phyloP scores from a whole-genome alignment of 192 early-diverging fungal genomes.

The Diversispora eburnea region DNA sequence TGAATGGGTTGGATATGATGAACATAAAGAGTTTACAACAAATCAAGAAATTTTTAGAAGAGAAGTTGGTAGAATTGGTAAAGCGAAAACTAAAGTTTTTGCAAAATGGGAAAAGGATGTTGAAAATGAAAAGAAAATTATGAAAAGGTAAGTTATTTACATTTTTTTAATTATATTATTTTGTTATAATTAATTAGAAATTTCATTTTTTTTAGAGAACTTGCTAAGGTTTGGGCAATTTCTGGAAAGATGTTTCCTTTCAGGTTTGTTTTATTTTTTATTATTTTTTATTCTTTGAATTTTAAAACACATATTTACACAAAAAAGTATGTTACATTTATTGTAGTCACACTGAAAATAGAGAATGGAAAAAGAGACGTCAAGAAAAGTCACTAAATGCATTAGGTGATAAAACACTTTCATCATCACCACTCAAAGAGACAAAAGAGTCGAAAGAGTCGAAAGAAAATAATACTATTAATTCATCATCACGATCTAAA shows the following conservation, averaged over 20 bases:
- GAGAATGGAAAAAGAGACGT: constrained; percentile 27
- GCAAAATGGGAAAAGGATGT: constrained; percentile 6
- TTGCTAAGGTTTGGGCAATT: constrained; percentile 18
- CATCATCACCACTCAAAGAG: neutral
- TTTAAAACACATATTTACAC: neutral
- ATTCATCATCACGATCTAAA: neutral
- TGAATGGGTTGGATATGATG: constrained; percentile 28
- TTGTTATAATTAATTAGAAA: too few relatives aligned
- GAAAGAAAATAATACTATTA: neutral
- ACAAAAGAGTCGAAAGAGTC: neutral
- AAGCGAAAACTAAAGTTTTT: constrained; percentile 10
- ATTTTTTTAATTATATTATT: too few relatives aligned
- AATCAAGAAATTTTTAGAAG: constrained; percentile 19
- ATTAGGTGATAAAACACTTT: too few relatives aligned
- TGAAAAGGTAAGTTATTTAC: neutral
- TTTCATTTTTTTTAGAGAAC: neutral
- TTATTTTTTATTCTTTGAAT: neutral
- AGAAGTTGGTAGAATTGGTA: constrained; percentile 23
- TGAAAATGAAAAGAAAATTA: constrained; percentile 3
- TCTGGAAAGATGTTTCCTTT: constrained; percentile 24
- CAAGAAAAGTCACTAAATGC: neutral
- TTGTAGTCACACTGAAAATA: constrained; percentile 18
- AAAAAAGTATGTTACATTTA: neutral
- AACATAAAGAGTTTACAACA: neutral
- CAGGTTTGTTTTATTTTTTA: neutral